Base-by-base conservation (phyloP, 805 yeast species). In the Wickerhamiella lipophila region DNA sequence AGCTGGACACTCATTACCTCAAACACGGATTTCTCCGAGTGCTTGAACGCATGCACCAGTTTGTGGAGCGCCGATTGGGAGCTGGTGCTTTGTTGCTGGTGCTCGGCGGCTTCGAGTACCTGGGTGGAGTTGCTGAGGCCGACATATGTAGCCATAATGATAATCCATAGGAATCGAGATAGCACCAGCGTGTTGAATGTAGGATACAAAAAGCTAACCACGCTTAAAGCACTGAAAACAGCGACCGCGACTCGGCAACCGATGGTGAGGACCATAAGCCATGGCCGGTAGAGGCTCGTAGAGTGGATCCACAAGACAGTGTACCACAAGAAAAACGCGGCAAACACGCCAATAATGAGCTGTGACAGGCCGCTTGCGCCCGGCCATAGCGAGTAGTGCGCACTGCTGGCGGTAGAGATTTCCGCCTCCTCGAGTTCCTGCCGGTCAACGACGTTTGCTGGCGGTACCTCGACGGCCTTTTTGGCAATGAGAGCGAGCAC, bases 371-470 rank as follows among this genome's bases (percentile, higher is more conserved):
- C 27, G 18, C 40, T 36, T 3, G 27, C 35, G 25, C 48, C 48
- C 3, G 48, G 48, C 48, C 48, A 45, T 5, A 45, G 27, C n/a
- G 42, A 22, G 32, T 22, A 36, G 19, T 25, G 38, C 21, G 48
- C 42, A 15, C 42, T 36, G 19, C 42, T 34, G 15, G 48, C 48
- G 21, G 48, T 45, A 19, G 32, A 18, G 26, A 45, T 19, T 18
- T 27, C 41, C n/a, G 48, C 48, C 36, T 45, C 48, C n/a, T 36
- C 19, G 29, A 36, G 36, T n/a, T 49, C 51, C 7, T 26, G 34
- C 2, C 41, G 35, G 25, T 49, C 49, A 1, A 44, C 43, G 13
- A 42, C 15, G 19, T 42, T 39, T 5, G 38, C 22, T 11, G 30
- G 21, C 4, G 36, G 44, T 11, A 3, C 15, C 21, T 42, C 44